These are phyloP conservation scores for Globisporangium lucens DNA, from an alignment of 352 stramenopile species.

Conservation along the genomic window DNA sequence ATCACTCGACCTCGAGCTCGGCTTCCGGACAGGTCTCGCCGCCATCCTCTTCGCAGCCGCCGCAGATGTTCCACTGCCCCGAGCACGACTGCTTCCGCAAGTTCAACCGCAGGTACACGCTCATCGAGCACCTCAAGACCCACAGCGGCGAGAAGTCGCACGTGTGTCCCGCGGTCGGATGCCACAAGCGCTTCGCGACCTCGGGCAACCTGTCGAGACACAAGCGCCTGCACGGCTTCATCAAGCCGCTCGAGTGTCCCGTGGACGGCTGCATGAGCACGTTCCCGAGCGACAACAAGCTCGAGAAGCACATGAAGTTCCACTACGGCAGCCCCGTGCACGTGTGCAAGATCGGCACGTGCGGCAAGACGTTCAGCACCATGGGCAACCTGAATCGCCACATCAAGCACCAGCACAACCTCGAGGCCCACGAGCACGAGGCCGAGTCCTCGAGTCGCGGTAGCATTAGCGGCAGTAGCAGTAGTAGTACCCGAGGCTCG, in stretches of 20 bases:
- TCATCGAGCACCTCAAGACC: conserved; percentile 52
- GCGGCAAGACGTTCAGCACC: conserved; percentile 59
- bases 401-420: conserved; percentile 35
- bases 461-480: background rate
- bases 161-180: conserved; percentile 34
- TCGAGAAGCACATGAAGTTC: conserved; percentile 52
- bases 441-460: background rate
- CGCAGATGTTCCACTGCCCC: conserved; percentile 23
- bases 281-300: conserved; percentile 42
- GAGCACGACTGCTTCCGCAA: conserved; percentile 23
- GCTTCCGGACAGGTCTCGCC: background rate
- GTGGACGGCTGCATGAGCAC: conserved; percentile 35
- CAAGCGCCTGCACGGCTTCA: conserved; percentile 46
- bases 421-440: background rate
- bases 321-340: conserved; percentile 42
- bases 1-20: background rate
- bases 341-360: conserved; percentile 38
- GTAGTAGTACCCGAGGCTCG: background rate
- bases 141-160: conserved; percentile 54
- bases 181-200: conserved; percentile 51
- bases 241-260: conserved; percentile 34
- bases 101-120: conserved; percentile 49
- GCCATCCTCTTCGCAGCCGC: background rate
- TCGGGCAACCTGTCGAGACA: conserved; percentile 57
- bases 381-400: conserved; percentile 57